Evolutionary conservation across 139 green algal species (phyloP).

Genomic region (Edaphochlamys debaryana): DNA sequence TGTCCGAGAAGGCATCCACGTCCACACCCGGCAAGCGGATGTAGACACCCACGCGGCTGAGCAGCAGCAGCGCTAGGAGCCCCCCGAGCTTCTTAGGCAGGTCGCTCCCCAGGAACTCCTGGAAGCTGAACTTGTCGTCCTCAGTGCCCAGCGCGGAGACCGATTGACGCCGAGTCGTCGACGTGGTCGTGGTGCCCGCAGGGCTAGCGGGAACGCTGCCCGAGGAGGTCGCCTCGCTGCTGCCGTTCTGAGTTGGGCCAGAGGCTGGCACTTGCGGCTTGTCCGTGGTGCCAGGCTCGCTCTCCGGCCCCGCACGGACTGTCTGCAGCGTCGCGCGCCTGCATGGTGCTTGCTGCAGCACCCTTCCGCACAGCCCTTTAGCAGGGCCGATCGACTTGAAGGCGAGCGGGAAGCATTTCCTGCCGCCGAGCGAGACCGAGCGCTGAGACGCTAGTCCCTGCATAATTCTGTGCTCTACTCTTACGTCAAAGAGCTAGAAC

Average conservation of each 20-base stretch:
- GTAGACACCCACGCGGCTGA: slow-evolving; percentile 94
- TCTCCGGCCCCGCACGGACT: background rate
- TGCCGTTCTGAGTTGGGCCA: slow-evolving; percentile 12
- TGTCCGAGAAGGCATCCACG: slow-evolving; percentile 82
- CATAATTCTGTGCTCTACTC: no score
- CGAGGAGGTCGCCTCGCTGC: background rate
- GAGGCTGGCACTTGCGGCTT: slow-evolving; percentile 21
- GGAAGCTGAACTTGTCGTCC: slow-evolving; percentile 63
- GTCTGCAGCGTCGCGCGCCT: background rate
- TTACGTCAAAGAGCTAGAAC: no score
- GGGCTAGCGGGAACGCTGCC: no score
- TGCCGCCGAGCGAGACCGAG: background rate
- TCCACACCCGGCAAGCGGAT: slow-evolving; percentile 93
- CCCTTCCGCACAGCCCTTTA: background rate
- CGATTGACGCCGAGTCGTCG: background rate
- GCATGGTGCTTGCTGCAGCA: background rate
- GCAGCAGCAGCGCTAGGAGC: slow-evolving; percentile 84
- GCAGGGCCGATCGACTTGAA: background rate
- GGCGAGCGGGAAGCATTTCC: slow-evolving; percentile 28
- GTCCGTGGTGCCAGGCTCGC: slow-evolving; percentile 14
- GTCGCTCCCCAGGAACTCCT: slow-evolving; percentile 73
- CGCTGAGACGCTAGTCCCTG: background rate
- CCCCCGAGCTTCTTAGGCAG: slow-evolving; percentile 83
- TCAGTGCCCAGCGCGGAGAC: slow-evolving; percentile 7
- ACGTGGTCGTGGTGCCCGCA: background rate